These are phyloP conservation scores for Fusarium piperis DNA, from an alignment of 2,329 filamentous ascomycete genomes.

Conservation along the genomic window DNA sequence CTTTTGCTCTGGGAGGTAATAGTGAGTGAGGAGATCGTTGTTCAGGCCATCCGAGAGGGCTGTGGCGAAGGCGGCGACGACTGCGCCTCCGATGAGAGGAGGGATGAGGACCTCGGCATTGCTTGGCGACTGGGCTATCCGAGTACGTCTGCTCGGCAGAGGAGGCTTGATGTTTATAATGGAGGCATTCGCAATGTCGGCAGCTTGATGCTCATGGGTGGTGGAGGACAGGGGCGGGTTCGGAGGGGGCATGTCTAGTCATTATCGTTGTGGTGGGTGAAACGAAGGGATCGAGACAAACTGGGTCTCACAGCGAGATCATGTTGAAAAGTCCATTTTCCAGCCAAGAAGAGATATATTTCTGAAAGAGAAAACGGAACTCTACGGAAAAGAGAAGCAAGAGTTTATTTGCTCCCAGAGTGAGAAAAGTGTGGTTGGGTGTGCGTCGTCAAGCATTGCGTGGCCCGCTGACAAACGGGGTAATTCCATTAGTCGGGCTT, in stretches of 20 bases:
- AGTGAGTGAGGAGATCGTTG: slow-evolving; percentile 51
- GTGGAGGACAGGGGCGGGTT: slow-evolving; percentile 38
- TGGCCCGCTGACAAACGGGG: slow-evolving; percentile 45
- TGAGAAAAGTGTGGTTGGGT: slow-evolving; percentile 16
- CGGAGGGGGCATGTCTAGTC: slow-evolving; percentile 41
- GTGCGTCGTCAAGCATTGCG: slow-evolving; percentile 50
- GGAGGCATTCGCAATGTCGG: slow-evolving; percentile 21
- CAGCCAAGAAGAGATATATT: background rate
- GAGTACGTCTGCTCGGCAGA: slow-evolving; percentile 45
- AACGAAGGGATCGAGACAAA: background rate
- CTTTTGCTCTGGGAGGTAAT: slow-evolving; percentile 48
- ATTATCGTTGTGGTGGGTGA: slow-evolving; percentile 10
- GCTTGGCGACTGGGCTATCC: slow-evolving; percentile 42
- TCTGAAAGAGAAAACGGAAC: background rate
- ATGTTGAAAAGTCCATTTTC: background rate
- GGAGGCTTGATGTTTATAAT: slow-evolving; percentile 46
- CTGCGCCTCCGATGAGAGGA: slow-evolving; percentile 49
- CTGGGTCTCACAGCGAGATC: background rate
- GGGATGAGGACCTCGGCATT: slow-evolving; percentile 48
- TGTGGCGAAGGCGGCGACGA: slow-evolving; percentile 48
- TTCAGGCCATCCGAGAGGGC: slow-evolving; percentile 47
- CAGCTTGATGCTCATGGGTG: slow-evolving; percentile 25
- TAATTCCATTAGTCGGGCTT: slow-evolving; percentile 35
- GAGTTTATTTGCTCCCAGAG: slow-evolving; percentile 17
- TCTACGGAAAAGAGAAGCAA: background rate